phyloP scores from a whole-genome alignment of 163 green algal genomes.

The Scenedesmus sp. region DNA sequence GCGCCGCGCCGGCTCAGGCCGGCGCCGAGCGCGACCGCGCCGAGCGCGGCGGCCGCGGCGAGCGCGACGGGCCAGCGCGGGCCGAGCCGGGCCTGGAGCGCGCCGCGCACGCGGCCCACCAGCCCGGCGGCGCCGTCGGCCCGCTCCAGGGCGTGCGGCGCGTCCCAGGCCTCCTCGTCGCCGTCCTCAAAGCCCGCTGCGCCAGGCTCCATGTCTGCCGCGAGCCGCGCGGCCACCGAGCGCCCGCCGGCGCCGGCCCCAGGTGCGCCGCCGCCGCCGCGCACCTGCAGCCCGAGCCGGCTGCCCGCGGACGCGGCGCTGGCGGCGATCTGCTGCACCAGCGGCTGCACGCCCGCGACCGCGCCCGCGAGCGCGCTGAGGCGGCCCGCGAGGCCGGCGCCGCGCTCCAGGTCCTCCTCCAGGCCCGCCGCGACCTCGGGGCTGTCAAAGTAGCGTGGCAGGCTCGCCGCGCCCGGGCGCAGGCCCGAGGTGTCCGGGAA shows the following conservation, averaged over 20 bases:
- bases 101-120: too few species aligned
- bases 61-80: not conserved
- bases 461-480: conserved; percentile 1
- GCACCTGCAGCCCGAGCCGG: not conserved
- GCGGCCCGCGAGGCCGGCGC: conserved; percentile 3
- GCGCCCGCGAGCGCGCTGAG: conserved; percentile 10
- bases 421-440: conserved; percentile 25
- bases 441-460: conserved; percentile 32
- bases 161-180: too few species aligned
- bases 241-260: too few species aligned
- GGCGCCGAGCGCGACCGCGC: not conserved
- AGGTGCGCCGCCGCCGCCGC: not conserved
- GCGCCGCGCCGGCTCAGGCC: not conserved
- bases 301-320: conserved; percentile 11
- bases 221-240: not conserved
- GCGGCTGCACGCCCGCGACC: conserved; percentile 21
- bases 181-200: too few species aligned
- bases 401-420: conserved; percentile 9
- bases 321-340: conserved; percentile 25
- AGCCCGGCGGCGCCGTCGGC: too few species aligned
- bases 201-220: not conserved
- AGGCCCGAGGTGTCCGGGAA: conserved; percentile 31
- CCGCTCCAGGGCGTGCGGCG: too few species aligned
- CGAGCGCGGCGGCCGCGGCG: not conserved
- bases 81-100: too few species aligned